Conservation (phyloP, 495 filamentous ascomycete genomes). For the Xanthoparmelia taractica region DNA sequence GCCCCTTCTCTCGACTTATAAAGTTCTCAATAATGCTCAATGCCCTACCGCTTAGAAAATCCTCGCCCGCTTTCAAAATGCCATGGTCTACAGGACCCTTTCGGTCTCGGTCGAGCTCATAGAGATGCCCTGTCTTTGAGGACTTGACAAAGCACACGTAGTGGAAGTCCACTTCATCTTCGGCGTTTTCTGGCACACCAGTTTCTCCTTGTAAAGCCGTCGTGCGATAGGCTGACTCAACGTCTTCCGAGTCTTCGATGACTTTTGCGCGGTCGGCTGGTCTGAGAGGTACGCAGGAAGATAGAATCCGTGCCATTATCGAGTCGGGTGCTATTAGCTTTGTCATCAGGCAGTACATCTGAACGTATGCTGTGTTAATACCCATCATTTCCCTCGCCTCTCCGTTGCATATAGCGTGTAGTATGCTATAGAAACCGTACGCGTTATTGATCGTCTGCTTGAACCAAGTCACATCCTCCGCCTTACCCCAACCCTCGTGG, state of each 20-base stretch:
- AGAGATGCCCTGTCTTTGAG: neutral
- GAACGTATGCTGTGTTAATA: neutral
- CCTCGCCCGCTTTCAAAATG: too few species aligned
- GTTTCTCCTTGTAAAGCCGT: conserved; percentile 9
- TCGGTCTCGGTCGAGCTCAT: neutral
- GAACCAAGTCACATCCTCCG: conserved; percentile 27
- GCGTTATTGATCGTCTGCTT: conserved; percentile 35
- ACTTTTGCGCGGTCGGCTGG: neutral
- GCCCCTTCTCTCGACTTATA: too few species aligned
- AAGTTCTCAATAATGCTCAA: too few species aligned
- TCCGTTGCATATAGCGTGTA: conserved; percentile 30
- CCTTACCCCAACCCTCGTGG: conserved; percentile 6
- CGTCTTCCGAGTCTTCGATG: neutral
- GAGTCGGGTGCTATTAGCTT: neutral
- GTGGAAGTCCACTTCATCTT: conserved; percentile 7
- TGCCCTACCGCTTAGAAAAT: too few species aligned
- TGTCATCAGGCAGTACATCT: neutral
- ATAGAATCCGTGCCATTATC: neutral
- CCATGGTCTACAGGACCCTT: too few species aligned
- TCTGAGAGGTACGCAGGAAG: neutral
- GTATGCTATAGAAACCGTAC: conserved; percentile 31
- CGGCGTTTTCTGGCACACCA: conserved; percentile 9
- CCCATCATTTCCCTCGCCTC: neutral
- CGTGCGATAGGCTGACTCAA: conserved; percentile 4
- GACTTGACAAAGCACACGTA: conserved; percentile 17